Percentiles rank a stretch among this genome's conserved stretches.
Evolutionary conservation across 192 early-diverging fungal species (phyloP).

Genomic region (Podila epicladia): DNA sequence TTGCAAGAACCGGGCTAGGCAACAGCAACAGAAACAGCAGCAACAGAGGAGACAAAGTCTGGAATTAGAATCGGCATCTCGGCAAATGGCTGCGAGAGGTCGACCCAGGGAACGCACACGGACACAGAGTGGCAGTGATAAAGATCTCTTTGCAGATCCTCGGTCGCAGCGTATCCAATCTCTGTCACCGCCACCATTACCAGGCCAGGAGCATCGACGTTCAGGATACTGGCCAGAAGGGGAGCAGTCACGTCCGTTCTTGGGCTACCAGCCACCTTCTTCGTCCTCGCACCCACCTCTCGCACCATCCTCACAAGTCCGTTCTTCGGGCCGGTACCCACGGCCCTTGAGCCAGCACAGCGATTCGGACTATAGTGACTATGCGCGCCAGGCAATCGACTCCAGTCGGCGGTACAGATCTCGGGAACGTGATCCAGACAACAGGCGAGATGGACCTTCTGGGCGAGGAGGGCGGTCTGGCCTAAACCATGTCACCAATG

Average conservation of each 20-base stretch:
- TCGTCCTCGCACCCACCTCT: slow-evolving; percentile 2
- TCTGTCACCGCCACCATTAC: slow-evolving; percentile 25
- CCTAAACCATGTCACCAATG: slow-evolving; percentile 13
- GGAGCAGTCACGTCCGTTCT: slow-evolving; percentile 24
- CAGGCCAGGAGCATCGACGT: slow-evolving; percentile 10
- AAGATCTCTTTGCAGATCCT: slow-evolving; percentile 4
- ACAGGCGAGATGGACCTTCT: slow-evolving; percentile 14
- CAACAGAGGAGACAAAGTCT: background rate
- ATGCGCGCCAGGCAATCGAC: background rate
- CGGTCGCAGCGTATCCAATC: slow-evolving; percentile 15
- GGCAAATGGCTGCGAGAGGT: slow-evolving; percentile 1
- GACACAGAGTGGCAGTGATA: slow-evolving; percentile 2
- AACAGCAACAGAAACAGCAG: slow-evolving; percentile 8
- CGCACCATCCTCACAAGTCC: slow-evolving; percentile 12
- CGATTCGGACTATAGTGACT: slow-evolving; percentile 14
- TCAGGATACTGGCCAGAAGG: background rate
- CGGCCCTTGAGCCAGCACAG: slow-evolving; percentile 18
- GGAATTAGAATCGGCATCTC: background rate
- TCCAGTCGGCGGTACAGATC: slow-evolving; percentile 6
- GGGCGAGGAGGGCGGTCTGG: slow-evolving; percentile 17
- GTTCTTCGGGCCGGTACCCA: slow-evolving; percentile 7
- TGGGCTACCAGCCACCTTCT: slow-evolving; percentile 18
- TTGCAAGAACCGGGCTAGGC: slow-evolving; percentile 15
- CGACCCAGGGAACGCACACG: slow-evolving; percentile 6
- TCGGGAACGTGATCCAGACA: slow-evolving; percentile 24